These are phyloP conservation scores for Nematodospora valgi DNA, from an alignment of 805 yeast species.

Conservation along the genomic window DNA sequence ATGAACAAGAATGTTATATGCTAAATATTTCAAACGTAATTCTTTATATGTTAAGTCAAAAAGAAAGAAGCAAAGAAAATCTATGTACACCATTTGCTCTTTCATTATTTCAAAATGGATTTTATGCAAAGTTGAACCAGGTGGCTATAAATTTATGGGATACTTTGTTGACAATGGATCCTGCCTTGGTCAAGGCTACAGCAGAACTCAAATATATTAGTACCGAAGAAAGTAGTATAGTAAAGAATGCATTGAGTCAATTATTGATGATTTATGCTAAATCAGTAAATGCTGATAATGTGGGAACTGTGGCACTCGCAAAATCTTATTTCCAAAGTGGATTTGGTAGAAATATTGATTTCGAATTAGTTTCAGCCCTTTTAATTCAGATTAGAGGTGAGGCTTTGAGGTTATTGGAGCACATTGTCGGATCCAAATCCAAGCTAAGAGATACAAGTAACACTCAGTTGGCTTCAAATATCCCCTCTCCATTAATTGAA, in stretches of 20 bases:
- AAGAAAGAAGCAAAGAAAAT: conserved; percentile 20
- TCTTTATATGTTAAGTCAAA: conserved; percentile 34
- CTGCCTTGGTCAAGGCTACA: conserved; percentile 15
- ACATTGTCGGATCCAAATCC: conserved; percentile 22
- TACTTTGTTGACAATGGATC: conserved; percentile 13
- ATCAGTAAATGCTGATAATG: conserved; percentile 34
- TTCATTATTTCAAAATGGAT: conserved; percentile 51
- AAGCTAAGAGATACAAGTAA: conserved; percentile 13
- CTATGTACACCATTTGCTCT: conserved; percentile 42
- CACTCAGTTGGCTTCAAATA: conserved; percentile 11
- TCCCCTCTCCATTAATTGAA: conserved; percentile 40
- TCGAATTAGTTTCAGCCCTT: conserved; percentile 21
- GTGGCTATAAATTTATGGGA: conserved; percentile 18
- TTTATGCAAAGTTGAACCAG: conserved; percentile 34
- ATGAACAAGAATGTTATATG: conserved; percentile 31
- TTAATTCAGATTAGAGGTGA: conserved; percentile 40
- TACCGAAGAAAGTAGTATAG: conserved; percentile 31
- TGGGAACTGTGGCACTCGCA: conserved; percentile 37
- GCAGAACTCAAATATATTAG: conserved; percentile 29
- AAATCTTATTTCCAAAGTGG: conserved; percentile 21
- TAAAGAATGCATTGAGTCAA: conserved; percentile 42
- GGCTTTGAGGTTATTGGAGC: conserved; percentile 36
- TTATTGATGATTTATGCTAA: conserved; percentile 45
- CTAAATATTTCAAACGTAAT: conserved; percentile 24
- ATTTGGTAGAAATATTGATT: conserved; percentile 15